Percentiles rank a stretch among this genome's conserved stretches.
Conservation (phyloP, 2,329 filamentous ascomycete species). For the Colletotrichum gloeosporioides region DNA sequence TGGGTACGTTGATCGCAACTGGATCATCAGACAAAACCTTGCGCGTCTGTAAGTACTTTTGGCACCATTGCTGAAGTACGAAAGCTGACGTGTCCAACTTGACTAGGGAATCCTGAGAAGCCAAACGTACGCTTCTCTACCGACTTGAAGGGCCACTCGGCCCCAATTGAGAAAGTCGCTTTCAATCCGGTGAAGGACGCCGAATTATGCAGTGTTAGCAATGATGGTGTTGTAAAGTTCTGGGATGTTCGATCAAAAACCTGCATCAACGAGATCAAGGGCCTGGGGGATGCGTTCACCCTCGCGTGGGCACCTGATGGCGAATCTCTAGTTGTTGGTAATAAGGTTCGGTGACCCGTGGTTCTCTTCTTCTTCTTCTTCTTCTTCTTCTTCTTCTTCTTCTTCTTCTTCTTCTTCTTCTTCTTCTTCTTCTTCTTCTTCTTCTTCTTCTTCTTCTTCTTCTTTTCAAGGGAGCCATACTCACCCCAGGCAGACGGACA, state of each 20-base stretch:
- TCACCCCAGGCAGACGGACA: constrained; percentile 57
- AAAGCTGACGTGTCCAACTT: neutral
- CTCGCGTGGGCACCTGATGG: constrained; percentile 79
- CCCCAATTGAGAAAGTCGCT: constrained; percentile 74
- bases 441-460: too few species aligned
- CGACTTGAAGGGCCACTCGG: constrained; percentile 72
- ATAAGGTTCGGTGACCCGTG: constrained; percentile 58
- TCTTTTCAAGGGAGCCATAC: neutral
- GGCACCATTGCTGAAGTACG: neutral
- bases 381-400: too few species aligned
- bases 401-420: neutral
- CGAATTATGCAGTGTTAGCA: constrained; percentile 76
- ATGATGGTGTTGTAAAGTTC: constrained; percentile 76
- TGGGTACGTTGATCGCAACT: constrained; percentile 83
- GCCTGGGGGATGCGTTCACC: constrained; percentile 71
- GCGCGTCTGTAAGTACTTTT: constrained; percentile 67
- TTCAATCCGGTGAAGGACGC: constrained; percentile 81
- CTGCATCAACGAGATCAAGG: constrained; percentile 72
- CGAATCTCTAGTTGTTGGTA: constrained; percentile 72
- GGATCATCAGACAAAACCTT: constrained; percentile 74
- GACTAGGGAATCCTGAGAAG: constrained; percentile 75
- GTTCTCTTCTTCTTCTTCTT: neutral
- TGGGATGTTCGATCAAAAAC: constrained; percentile 81
- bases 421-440: neutral
- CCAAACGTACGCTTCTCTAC: constrained; percentile 76